Base-by-base conservation (phyloP, 139 green algal genomes). In the Yamagishiella unicocca region DNA sequence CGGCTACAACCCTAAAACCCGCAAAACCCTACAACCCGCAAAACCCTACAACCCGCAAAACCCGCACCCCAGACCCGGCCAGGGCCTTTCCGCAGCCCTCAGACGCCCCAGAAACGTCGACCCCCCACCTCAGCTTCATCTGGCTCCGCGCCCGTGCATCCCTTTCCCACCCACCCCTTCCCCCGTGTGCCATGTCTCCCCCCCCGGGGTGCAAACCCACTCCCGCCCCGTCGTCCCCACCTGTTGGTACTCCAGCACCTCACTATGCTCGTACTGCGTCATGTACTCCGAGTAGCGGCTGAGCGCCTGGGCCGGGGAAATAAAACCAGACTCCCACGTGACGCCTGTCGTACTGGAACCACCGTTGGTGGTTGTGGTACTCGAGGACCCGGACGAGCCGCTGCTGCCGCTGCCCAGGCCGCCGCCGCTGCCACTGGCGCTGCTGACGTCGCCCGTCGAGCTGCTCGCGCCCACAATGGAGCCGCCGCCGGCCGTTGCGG, bases 191-290 rank as follows among this genome's bases (percentile, higher is more conserved):
- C 25, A 25, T 24, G 10, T 27, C 37, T 21, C 29, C 72, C 25
- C 45, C 27, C 35, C 27, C 9, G 27, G 25, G 37, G 21, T 35
- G 31, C 58, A 67, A 6, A 27, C 58, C 14, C 58, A 67, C 58
- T 24, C 58, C 19, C 22, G 58, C 58, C 22, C 9, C 42, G 7
- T 7, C 37, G 35, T 19, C 42, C 80, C 55, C 54, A 94, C 89
- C 78, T 95, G 85, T 4, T 72, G 88, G 88, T 96, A 97, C 76
- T 97, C 90, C 33, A 97, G 89, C 22, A 98, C 90, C 90, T 98
- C 96, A 67, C 91, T 95, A 91, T 96, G 93, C 90, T 98, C 96
- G 91, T 90, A 97, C 25, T 90, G 81, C 27, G 95, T 96, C 42
- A 98, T 92, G 62, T 92, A 92, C 79, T 95, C 88, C 17, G 64